Conservation (phyloP, 352 stramenopile species). For the Globisporangium sylvaticum region DNA sequence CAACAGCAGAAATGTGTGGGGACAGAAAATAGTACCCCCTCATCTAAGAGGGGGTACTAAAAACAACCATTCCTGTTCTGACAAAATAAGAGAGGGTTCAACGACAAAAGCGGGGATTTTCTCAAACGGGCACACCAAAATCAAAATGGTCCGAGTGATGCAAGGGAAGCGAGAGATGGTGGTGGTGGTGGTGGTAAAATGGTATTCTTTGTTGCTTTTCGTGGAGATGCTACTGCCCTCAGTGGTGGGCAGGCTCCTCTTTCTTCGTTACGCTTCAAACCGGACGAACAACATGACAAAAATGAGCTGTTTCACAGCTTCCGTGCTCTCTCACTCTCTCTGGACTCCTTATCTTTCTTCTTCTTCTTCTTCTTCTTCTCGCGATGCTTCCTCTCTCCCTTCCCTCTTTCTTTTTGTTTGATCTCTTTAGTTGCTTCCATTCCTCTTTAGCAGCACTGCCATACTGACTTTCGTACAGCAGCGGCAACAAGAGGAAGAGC, state of each 20-base stretch:
- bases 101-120: not conserved
- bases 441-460: not conserved
- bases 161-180: not conserved
- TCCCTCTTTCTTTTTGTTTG: not conserved
- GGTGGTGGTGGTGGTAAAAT: not conserved
- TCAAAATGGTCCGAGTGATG: not conserved
- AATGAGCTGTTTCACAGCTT: constrained; percentile 8
- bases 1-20: not conserved
- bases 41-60: not conserved
- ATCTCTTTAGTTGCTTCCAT: not conserved
- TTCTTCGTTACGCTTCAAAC: constrained; percentile 14
- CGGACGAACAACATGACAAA: constrained; percentile 18
- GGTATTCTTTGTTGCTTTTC: not conserved
- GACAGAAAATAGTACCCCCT: not conserved
- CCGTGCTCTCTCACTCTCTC: constrained; percentile 4
- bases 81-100: not conserved
- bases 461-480: constrained; percentile 5
- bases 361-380: not conserved
- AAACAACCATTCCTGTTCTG: not conserved
- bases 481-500: not conserved
- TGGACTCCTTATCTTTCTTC: not conserved
- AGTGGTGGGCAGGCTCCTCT: not conserved
- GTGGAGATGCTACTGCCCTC: not conserved
- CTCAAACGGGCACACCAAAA: not conserved
- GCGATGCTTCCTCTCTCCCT: not conserved